A percentile compares a stretch with the other conserved stretches of the same genome.
Conservation (phyloP, 345 rosid genomes). For the Jatropha curcas region DNA sequence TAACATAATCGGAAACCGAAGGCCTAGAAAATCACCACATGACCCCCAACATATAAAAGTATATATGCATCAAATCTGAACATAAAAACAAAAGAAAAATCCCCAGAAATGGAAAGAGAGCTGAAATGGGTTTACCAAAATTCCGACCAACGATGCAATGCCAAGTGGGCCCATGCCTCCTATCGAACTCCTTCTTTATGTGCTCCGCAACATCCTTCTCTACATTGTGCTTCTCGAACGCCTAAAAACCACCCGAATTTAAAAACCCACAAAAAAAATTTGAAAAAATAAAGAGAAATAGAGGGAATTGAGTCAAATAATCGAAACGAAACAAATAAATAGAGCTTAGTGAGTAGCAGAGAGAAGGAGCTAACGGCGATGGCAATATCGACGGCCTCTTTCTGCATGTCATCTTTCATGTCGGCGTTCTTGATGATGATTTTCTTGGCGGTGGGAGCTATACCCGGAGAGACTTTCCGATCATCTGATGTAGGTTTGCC, state of each 20-base stretch:
- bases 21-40: not conserved
- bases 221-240: constrained; percentile 72
- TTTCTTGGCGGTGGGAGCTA: constrained; percentile 48
- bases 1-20: not conserved
- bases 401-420: constrained; percentile 96
- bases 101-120: constrained; percentile 5
- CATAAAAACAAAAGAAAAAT: not conserved
- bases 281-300: not conserved
- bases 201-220: constrained; percentile 98
- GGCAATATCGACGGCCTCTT: constrained; percentile 84
- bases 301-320: not conserved
- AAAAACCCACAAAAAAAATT: not conserved
- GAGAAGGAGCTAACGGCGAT: constrained; percentile 47
- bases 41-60: not conserved
- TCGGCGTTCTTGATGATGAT: constrained; percentile 88
- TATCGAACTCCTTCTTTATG: constrained; percentile 96
- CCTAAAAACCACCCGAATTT: no score
- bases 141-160: constrained; percentile 99
- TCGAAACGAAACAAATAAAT: not conserved
- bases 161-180: constrained; percentile 95
- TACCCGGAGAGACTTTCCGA: constrained; percentile 44
- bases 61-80: constrained; percentile 15
- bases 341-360: not conserved
- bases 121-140: constrained; percentile 61
- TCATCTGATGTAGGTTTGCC: constrained; percentile 53